A percentile compares a stretch with the other conserved stretches of the same genome.
Evolutionary conservation across 306 rosid genomes (phyloP).

Genomic region (Dicorynia guianensis): DNA sequence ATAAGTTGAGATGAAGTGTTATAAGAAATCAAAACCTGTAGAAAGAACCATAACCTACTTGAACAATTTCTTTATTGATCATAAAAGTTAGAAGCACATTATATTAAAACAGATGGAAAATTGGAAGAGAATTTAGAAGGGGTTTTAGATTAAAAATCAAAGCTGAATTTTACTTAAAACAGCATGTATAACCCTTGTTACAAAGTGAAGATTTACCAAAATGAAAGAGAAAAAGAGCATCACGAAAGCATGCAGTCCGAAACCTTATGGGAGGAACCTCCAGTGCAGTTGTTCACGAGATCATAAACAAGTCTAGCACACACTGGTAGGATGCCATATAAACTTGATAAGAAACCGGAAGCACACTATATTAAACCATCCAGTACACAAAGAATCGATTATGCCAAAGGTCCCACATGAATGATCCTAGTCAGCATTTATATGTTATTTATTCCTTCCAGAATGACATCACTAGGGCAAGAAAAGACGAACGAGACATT

Average conservation of each 20-base stretch:
- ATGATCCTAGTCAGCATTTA: neutral
- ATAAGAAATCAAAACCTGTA: neutral
- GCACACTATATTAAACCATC: constrained; percentile 22
- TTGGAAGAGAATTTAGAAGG: neutral
- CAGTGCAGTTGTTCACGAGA: constrained; percentile 1
- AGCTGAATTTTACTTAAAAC: constrained; percentile 4
- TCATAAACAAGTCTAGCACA: neutral
- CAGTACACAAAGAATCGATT: constrained; percentile 5
- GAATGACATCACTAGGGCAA: constrained; percentile 8
- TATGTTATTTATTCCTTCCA: constrained; percentile 8
- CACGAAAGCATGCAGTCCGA: constrained; percentile 5
- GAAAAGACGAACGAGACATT: constrained; percentile 19
- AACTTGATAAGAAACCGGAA: neutral
- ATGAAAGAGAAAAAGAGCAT: neutral
- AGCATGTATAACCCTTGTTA: neutral
- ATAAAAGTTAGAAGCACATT: constrained; percentile 8
- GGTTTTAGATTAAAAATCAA: neutral
- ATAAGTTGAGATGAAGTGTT: neutral
- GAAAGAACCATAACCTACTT: neutral
- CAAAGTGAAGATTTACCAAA: constrained; percentile 18
- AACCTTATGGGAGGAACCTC: neutral
- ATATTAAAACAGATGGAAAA: constrained; percentile 10
- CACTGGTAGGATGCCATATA: constrained; percentile 3
- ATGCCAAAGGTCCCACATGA: constrained; percentile 19
- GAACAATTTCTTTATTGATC: constrained; percentile 1